Base-by-base conservation (phyloP, 1,139 yeast genomes). In the Meyerozyma sp. region DNA sequence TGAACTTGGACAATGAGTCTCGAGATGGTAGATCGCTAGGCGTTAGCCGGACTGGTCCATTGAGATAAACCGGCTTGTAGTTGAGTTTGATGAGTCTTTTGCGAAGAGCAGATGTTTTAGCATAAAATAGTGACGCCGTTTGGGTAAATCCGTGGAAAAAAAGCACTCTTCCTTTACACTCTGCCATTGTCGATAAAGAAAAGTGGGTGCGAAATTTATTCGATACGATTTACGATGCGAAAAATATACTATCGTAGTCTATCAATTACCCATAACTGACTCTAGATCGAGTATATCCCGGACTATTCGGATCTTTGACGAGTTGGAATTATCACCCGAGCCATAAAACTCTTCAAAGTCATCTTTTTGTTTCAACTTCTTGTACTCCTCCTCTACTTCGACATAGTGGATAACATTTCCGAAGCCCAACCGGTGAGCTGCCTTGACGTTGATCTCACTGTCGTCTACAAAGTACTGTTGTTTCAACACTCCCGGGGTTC, bases 391-490 rank as follows among this genome's bases (percentile, higher is more conserved):
- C 28, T 70, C 75, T 27, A 65, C 49, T 51, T 84, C 93, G 16
- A 82, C 73, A 52, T 68, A 81, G 53, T 82, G 89, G 42, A 80
- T 65, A 4, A 81, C 76, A 30, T 67, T 65, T 4, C 81, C 81
- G 62, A 77, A 70, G 1, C 80, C 81, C 40, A 71, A 62, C 41
- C 70, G 62, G 41, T 59, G 58, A 45, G 90, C 83, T 0, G 82
- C 81, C 51, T 71, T 73, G 38, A 75, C 79, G 57, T 84, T 85
- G 44, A 81, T 66, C 42, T 77, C 84, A 45, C 93, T 82, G 59
- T 90, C 97, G 62, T 93, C 98, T 14, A 93, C 79, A 58, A 86
- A 91, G 57, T 80, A 79, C 46, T 67, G 66, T 16, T 54, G 48
- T 2, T 53, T 43, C 57, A 64, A 49, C 3, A 51, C 63, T 16